Evolutionary conservation across 2,329 filamentous ascomycete species (phyloP), one percentile per base, ranked within the genome.

Genomic region (Fusarium sp.): DNA sequence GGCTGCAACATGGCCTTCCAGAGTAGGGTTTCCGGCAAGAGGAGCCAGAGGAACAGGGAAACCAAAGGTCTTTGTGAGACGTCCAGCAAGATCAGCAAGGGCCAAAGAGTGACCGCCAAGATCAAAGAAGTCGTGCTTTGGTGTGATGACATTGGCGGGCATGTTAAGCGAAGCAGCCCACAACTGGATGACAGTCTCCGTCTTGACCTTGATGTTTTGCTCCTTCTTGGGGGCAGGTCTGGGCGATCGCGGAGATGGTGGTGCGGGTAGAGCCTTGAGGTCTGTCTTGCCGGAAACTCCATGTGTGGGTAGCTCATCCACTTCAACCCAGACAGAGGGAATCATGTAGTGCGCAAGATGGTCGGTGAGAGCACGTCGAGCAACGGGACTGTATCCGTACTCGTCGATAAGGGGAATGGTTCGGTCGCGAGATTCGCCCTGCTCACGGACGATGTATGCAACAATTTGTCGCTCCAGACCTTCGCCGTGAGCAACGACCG

Each of bases 331-430:
- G 5, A 94, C 79, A 1, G 90, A 85, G 0, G 92, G 92, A 56
- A 95, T 90, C 92, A 95, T 94, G 79, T 95, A 95, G 66, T 93
- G 91, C 2, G 92, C 92, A 30, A 95, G 84, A 67, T 89, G 88
- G 18, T 86, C 82, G 2, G 89, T 85, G 4, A 95, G 84, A 18
- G 86, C 85, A 58, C 89, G 87, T 48, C 92, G 86, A 5, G 91
- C 89, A 8, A 85, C 85, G 2, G 92, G 89, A 71, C 92, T 93
- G 78, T 92, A 90, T 7, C 91, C 92, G 28, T 88, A 86, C 59
- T 90, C 87, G 63, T 93, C 89, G 48, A 94, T 88, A 48, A 90
- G 86, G 4, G 93, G 83, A 6, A 82, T 79, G 0, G 89, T 87
- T 23, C 91, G 89, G 45, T 88, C 84, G 42, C 81, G 82, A 16